Evolutionary conservation across 2,329 filamentous ascomycete species (phyloP), one percentile per base, ranked within the genome.

Genomic region (Thelonectria olida): DNA sequence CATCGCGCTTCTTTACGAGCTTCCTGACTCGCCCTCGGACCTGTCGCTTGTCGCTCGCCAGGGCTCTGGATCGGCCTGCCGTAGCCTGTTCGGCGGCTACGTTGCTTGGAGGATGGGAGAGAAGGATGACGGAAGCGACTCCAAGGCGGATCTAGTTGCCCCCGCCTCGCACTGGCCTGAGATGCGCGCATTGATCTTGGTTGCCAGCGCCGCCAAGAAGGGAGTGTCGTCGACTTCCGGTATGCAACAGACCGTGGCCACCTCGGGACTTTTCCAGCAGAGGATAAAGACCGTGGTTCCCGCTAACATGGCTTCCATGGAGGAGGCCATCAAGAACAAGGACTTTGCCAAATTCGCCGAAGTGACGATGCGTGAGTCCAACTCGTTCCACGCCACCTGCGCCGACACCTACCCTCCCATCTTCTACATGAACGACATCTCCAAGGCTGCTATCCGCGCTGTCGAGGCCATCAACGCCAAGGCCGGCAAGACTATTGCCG

Each of bases 401-500:
- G 83, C 96, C 70, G 96, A 99, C 76, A 98, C 96, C 2, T 93
- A 93, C 80, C 96, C 96, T 44, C 96, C 96, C 17, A 99, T 99
- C 75, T 97, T 97, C 80, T 99, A 99, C 84, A 90, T 99, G 85
- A 99, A 97, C 80, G 96, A 99, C 75, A 90, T 95, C 15, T 95
- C 91, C 19, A 85, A 91, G 36, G 93, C 95, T 1, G 93, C 95
- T 6, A 92, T 99, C 62, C 86, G 92, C 53, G 89, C 93, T 15
- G 94, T 97, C 27, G 93, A 99, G 81, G 86, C 89, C 69, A 92
- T 98, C 80, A 99, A 99, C 75, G 84, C 84, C 54, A 85, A 85
- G 22, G 92, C 91, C 5, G 93, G 92, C 54, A 90, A 88, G 80
- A 89, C 87, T 0, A 85, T 98, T 17, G 93, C 92, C 4, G 96